phyloP scores from a whole-genome alignment of 495 filamentous ascomycete species.

The Alectoria sarmentosa region DNA sequence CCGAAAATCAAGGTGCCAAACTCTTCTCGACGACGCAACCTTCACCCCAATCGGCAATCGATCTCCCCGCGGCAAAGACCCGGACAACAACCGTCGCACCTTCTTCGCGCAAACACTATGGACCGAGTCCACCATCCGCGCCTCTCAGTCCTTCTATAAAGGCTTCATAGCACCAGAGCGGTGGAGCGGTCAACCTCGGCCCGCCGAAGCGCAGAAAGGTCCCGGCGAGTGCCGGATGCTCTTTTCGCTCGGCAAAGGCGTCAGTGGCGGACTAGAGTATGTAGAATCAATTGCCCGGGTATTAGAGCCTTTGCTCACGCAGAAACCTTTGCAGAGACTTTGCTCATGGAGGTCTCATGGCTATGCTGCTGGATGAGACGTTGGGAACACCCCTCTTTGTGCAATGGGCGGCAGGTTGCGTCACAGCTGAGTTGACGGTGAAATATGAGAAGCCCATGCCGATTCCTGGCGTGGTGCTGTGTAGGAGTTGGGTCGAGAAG shows the following conservation, averaged over 20 bases:
- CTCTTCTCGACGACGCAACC: background rate
- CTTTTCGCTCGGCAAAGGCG: background rate
- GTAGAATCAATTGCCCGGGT: background rate
- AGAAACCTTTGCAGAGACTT: background rate
- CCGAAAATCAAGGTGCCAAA: background rate
- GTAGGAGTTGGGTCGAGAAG: constrained; percentile 20
- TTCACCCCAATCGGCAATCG: background rate
- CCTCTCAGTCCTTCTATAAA: background rate
- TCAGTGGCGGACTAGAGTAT: background rate
- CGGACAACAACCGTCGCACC: background rate
- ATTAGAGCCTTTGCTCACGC: background rate
- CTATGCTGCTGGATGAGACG: background rate
- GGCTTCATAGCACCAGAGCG: background rate
- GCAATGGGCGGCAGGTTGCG: background rate
- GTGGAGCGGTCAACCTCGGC: background rate
- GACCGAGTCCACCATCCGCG: background rate
- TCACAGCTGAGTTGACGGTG: background rate
- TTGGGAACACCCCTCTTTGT: background rate
- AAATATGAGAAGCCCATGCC: background rate
- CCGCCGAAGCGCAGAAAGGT: background rate
- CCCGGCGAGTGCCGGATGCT: background rate
- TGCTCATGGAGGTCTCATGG: background rate
- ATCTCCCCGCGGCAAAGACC: background rate
- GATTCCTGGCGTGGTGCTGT: constrained; percentile 23
- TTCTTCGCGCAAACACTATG: background rate